Conservation (phyloP, 1,284 basidiomycete species). For the Ustilago xerochloae region DNA sequence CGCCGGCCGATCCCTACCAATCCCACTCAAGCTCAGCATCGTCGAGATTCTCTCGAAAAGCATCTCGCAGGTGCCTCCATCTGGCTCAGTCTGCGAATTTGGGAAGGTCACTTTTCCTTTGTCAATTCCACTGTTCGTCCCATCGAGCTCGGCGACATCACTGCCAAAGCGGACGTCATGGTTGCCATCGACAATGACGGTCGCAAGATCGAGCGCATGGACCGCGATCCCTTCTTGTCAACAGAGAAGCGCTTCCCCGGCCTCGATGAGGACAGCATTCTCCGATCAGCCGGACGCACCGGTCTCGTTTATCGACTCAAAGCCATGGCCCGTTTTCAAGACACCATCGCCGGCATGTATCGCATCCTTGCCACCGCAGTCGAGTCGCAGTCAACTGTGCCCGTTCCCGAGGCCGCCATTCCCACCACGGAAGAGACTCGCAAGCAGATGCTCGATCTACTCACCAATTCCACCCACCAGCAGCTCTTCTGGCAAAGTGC, state of each 20-base stretch:
- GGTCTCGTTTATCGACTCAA: conserved; percentile 39
- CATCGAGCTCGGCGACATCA: conserved; percentile 26
- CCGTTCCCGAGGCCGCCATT: background rate
- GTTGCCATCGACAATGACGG: conserved; percentile 41
- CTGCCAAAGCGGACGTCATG: conserved; percentile 20
- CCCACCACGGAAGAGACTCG: conserved; percentile 33
- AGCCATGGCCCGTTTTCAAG: conserved; percentile 43
- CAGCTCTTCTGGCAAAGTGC: conserved; percentile 29
- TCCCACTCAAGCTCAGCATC: conserved; percentile 2
- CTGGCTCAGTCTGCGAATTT: conserved; percentile 46
- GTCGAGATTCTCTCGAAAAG: conserved; percentile 19
- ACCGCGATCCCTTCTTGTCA: conserved; percentile 38
- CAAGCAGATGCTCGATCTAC: conserved; percentile 30
- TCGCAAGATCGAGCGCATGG: conserved; percentile 33
- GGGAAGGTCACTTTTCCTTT: conserved; percentile 50
- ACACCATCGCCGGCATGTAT: conserved; percentile 40
- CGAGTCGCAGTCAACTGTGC: conserved; percentile 4
- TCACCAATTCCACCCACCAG: conserved; percentile 17
- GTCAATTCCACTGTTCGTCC: conserved; percentile 44
- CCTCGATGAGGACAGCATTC: conserved; percentile 47
- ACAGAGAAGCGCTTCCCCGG: conserved; percentile 46
- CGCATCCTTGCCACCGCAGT: conserved; percentile 33
- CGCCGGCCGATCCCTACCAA: background rate
- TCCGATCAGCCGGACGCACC: conserved; percentile 43
- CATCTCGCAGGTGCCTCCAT: conserved; percentile 37